phyloP scores from a whole-genome alignment of 805 yeast species.

The Lachancea sp. region DNA sequence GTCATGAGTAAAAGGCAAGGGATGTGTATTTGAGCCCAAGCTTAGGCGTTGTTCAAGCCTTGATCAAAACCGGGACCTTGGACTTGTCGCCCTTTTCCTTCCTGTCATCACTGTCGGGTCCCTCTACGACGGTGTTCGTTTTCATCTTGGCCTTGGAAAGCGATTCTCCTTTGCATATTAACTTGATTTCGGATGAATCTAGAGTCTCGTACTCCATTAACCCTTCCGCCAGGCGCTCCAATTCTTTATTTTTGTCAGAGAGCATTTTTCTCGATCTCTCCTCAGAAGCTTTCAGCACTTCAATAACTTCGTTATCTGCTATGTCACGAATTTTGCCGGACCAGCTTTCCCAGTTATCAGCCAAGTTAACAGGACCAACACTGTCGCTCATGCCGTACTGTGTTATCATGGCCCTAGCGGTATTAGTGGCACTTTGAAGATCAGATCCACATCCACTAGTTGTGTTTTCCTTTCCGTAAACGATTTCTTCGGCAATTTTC shows the following conservation, averaged over 20 bases:
- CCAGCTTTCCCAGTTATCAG: slow-evolving; percentile 95
- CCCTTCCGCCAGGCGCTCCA: slow-evolving; percentile 86
- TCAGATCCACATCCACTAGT: slow-evolving; percentile 95
- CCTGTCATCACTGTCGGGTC: slow-evolving; percentile 42
- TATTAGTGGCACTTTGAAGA: slow-evolving; percentile 79
- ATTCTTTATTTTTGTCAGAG: slow-evolving; percentile 54
- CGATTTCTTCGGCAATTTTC: slow-evolving; percentile 90
- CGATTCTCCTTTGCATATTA: slow-evolving; percentile 72
- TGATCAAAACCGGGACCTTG: slow-evolving; percentile 28
- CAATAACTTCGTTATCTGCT: slow-evolving; percentile 90
- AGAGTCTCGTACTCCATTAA: slow-evolving; percentile 92
- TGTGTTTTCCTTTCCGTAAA: slow-evolving; percentile 85
- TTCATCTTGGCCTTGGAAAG: slow-evolving; percentile 61
- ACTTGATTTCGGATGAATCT: slow-evolving; percentile 84
- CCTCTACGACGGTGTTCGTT: slow-evolving; percentile 69
- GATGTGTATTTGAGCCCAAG: background rate
- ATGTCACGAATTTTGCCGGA: slow-evolving; percentile 78
- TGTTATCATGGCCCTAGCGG: slow-evolving; percentile 95
- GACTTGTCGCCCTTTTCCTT: slow-evolving; percentile 31
- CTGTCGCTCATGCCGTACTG: slow-evolving; percentile 92
- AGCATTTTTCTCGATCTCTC: slow-evolving; percentile 69
- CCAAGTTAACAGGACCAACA: slow-evolving; percentile 85
- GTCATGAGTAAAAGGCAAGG: background rate
- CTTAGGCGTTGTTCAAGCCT: slow-evolving; percentile 15
- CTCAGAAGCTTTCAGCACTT: slow-evolving; percentile 67